A percentile compares a stretch with the other conserved stretches of the same genome.
These are phyloP conservation scores for Leccinum rimulosum DNA, from an alignment of 768 basidiomycete genomes.

Conservation along the genomic window DNA sequence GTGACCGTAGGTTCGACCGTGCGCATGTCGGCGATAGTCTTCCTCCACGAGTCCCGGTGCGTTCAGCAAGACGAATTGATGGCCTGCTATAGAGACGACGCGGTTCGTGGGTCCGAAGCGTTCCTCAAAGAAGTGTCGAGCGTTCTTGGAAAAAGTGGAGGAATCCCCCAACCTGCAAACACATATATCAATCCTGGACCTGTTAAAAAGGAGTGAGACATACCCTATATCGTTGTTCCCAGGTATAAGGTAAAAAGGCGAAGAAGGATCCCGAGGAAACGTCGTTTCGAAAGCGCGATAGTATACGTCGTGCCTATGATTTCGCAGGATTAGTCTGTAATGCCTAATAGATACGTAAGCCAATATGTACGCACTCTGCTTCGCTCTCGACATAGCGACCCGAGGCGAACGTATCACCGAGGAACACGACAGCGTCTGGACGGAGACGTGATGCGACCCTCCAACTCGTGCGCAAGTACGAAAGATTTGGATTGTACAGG, in stretches of 20 bases:
- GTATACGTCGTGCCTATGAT: slow-evolving; percentile 59
- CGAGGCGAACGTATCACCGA: slow-evolving; percentile 75
- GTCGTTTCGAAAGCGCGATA: slow-evolving; percentile 58
- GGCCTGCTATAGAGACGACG: slow-evolving; percentile 59
- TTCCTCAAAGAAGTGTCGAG: slow-evolving; percentile 55
- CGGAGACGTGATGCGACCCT: slow-evolving; percentile 52
- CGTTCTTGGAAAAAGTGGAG: slow-evolving; percentile 46
- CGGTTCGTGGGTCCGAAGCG: slow-evolving; percentile 72
- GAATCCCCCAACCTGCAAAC: slow-evolving; percentile 52
- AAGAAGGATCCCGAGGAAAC: slow-evolving; percentile 44
- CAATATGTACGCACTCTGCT: slow-evolving; percentile 49
- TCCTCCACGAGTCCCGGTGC: slow-evolving; percentile 82
- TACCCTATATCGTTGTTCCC: slow-evolving; percentile 84
- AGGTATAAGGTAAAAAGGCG: slow-evolving; percentile 56
- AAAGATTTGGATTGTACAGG: slow-evolving; percentile 48
- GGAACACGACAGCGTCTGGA: slow-evolving; percentile 67
- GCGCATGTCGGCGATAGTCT: slow-evolving; percentile 64
- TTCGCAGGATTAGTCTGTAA: slow-evolving; percentile 1
- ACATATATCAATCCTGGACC: not conserved
- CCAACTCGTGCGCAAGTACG: slow-evolving; percentile 70
- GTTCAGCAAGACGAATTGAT: slow-evolving; percentile 70
- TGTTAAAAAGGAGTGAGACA: slow-evolving; percentile 17
- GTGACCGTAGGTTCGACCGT: slow-evolving; percentile 45
- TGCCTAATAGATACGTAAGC: not conserved
- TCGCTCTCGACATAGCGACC: slow-evolving; percentile 53